Conservation (phyloP, 352 stramenopile genomes). For the Phytophthora tentaculata region DNA sequence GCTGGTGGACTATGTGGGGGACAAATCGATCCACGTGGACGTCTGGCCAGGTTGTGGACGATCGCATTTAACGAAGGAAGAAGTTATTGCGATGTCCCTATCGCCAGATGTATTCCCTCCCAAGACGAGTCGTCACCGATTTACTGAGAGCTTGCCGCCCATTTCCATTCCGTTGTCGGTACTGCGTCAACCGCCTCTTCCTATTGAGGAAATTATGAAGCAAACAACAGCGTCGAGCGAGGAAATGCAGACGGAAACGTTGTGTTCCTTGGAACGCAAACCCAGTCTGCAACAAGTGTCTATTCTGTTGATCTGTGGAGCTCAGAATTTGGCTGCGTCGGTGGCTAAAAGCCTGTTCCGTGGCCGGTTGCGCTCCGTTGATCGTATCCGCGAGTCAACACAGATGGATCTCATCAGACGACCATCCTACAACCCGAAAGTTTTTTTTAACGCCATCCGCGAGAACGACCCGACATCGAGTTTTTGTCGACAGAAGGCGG, state of each 20-base stretch:
- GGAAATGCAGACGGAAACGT: slow-evolving; percentile 17
- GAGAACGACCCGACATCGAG: slow-evolving; percentile 84
- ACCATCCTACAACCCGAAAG: slow-evolving; percentile 59
- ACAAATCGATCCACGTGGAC: slow-evolving; percentile 77
- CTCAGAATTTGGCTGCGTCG: slow-evolving; percentile 72
- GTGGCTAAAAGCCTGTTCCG: slow-evolving; percentile 80
- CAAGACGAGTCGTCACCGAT: slow-evolving; percentile 86
- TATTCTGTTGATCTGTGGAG: slow-evolving; percentile 77
- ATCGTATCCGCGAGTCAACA: slow-evolving; percentile 47
- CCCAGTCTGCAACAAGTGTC: slow-evolving; percentile 72
- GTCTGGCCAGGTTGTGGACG: slow-evolving; percentile 82
- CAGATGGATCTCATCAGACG: slow-evolving; percentile 80
- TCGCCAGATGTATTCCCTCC: slow-evolving; percentile 83
- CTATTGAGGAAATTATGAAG: slow-evolving; percentile 48
- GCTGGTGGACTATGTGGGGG: slow-evolving; percentile 81
- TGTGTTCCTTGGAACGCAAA: slow-evolving; percentile 32
- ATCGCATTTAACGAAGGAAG: slow-evolving; percentile 68
- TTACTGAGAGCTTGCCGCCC: slow-evolving; percentile 80
- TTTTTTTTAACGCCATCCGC: slow-evolving; percentile 85
- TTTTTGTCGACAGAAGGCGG: slow-evolving; percentile 76
- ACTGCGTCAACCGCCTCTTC: slow-evolving; percentile 64
- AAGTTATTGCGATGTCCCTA: slow-evolving; percentile 86
- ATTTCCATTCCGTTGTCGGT: slow-evolving; percentile 84
- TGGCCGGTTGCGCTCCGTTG: slow-evolving; percentile 69
- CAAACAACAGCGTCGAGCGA: slow-evolving; percentile 17